Conservation (phyloP, 805 yeast species). For the Lipomyces yamanashiensis region DNA sequence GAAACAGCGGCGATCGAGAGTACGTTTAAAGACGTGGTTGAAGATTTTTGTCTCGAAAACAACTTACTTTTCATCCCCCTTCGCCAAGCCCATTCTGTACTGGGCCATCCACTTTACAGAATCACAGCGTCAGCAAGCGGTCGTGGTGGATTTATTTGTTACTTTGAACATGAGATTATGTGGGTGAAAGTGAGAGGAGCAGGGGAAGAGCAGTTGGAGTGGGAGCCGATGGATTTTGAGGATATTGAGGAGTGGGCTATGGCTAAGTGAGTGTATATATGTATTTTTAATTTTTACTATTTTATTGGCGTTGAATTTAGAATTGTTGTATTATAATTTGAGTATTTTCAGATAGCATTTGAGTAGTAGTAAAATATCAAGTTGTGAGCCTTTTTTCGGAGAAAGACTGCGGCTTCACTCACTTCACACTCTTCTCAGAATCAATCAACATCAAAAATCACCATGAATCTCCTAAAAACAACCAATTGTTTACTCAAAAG, state of each 20-base stretch:
- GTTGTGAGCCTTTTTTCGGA: too few relatives aligned
- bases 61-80: conserved; percentile 52
- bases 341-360: too few relatives aligned
- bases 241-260: conserved; percentile 31
- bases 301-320: neutral
- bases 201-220: conserved; percentile 41
- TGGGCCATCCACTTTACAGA: conserved; percentile 54
- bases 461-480: too few relatives aligned
- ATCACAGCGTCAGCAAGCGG: conserved; percentile 47
- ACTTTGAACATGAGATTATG: conserved; percentile 68
- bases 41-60: conserved; percentile 59
- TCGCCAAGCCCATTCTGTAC: conserved; percentile 44
- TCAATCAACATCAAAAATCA: too few relatives aligned
- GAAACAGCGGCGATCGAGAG: conserved; percentile 45
- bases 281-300: neutral
- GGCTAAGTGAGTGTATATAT: conserved; percentile 3
- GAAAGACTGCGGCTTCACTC: too few relatives aligned
- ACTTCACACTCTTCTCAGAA: too few relatives aligned
- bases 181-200: conserved; percentile 49
- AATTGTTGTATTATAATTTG: neutral
- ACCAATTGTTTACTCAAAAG: too few relatives aligned
- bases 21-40: conserved; percentile 69
- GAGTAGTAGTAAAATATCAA: too few relatives aligned
- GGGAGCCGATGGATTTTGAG: conserved; percentile 49
- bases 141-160: conserved; percentile 49